Evolutionary conservation across 768 basidiomycete species (phyloP).

Genomic region (Amanita pallidorosea): DNA sequence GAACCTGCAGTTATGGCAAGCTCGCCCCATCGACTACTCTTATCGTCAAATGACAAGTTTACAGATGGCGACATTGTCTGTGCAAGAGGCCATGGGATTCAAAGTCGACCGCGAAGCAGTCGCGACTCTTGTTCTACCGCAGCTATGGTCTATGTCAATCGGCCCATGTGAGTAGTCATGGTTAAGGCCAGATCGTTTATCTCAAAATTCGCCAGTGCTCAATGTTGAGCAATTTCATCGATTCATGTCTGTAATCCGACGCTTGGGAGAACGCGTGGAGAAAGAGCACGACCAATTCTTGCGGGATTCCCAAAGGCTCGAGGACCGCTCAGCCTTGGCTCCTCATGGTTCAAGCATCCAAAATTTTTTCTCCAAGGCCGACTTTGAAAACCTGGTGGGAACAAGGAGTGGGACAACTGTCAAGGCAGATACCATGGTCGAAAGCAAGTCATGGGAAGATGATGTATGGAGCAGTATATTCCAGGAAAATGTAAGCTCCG

Average conservation of each 20-base stretch:
- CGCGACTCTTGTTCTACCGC: constrained; percentile 79
- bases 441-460: constrained; percentile 58
- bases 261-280: constrained; percentile 79
- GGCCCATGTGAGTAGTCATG: constrained; percentile 59
- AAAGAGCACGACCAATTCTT: constrained; percentile 88
- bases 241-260: constrained; percentile 81
- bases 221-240: constrained; percentile 81
- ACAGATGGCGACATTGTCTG: constrained; percentile 78
- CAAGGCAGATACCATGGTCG: constrained; percentile 32
- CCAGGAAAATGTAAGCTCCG: constrained; percentile 22
- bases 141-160: constrained; percentile 97
- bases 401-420: constrained; percentile 33
- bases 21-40: constrained; percentile 3
- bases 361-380: constrained; percentile 40
- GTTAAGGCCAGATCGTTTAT: background rate
- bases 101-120: constrained; percentile 93
- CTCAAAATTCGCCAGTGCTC: constrained; percentile 36
- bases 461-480: constrained; percentile 82
- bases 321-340: constrained; percentile 56
- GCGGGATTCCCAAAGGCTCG: constrained; percentile 83
- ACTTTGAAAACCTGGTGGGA: constrained; percentile 84
- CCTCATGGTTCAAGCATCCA: constrained; percentile 26
- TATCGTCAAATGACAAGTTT: background rate
- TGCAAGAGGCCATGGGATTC: constrained; percentile 94
- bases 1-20: constrained; percentile 89